phyloP scores from a whole-genome alignment of 306 rosid species.

The Vicia sativa region DNA sequence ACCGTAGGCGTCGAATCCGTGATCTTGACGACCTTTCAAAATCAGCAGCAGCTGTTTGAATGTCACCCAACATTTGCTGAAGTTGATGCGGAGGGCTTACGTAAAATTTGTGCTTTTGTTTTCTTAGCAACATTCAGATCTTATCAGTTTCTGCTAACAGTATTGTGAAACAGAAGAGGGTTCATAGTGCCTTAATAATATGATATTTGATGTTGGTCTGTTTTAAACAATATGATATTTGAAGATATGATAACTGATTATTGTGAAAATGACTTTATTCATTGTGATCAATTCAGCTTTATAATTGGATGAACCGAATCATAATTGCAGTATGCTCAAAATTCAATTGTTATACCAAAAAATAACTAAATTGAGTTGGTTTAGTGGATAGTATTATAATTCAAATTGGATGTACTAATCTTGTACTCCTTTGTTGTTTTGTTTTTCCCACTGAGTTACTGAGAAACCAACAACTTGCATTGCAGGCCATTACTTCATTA shows the following conservation, averaged over 20 bases:
- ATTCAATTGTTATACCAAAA: not conserved
- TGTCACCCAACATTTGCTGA: too few species aligned
- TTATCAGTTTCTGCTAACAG: not conserved
- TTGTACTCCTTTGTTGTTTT: not conserved
- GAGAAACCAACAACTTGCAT: not conserved
- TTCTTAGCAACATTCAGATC: slow-evolving; percentile 10
- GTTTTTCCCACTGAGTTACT: not conserved
- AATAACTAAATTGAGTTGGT: not conserved
- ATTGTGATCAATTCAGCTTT: not conserved
- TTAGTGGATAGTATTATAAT: not conserved
- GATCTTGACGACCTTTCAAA: slow-evolving; percentile 43
- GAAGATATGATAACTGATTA: not conserved
- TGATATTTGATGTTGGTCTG: not conserved
- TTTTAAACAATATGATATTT: not conserved
- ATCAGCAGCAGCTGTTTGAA: slow-evolving; percentile 36
- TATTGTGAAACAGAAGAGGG: not conserved
- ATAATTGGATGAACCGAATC: not conserved
- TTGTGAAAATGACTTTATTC: not conserved
- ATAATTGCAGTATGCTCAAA: not conserved
- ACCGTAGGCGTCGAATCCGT: slow-evolving; percentile 64
- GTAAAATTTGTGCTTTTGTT: slow-evolving; percentile 2
- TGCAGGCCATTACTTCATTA: not conserved
- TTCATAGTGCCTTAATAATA: slow-evolving; percentile 1
- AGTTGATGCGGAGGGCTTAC: not conserved
- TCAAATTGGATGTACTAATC: not conserved